Percentiles rank a stretch among this genome's conserved stretches.
These are phyloP conservation scores for Exophiala dermatitidis DNA, from an alignment of 2,329 filamentous ascomycete genomes.

Conservation along the genomic window DNA sequence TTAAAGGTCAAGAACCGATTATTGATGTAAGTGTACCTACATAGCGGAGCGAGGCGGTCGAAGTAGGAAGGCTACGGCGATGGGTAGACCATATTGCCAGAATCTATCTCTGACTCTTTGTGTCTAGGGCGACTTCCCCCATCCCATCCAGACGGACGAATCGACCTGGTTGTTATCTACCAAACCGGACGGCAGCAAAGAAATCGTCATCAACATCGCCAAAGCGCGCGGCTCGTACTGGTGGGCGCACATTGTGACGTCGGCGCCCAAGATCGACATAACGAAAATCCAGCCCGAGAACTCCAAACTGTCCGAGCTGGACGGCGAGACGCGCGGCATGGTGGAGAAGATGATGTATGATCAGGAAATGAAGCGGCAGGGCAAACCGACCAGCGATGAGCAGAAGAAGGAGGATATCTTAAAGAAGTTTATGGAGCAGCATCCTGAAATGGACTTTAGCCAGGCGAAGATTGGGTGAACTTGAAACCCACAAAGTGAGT, in stretches of 20 bases:
- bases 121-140: conserved; percentile 70
- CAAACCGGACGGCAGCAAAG: conserved; percentile 55
- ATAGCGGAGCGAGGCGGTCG: not conserved
- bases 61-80: not conserved
- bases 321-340: conserved; percentile 91
- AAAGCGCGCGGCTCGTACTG: conserved; percentile 97
- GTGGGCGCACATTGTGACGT: conserved; percentile 88
- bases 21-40: conserved; percentile 56
- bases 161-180: conserved; percentile 87
- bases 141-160: conserved; percentile 73
- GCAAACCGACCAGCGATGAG: conserved; percentile 84
- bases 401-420: conserved; percentile 90
- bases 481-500: not conserved
- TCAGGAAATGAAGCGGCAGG: conserved; percentile 91
- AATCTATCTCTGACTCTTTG: not conserved
- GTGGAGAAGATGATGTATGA: conserved; percentile 99
- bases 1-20: conserved; percentile 83
- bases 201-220: conserved; percentile 82
- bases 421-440: conserved; percentile 81
- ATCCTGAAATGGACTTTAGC: conserved; percentile 64
- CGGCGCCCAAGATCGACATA: conserved; percentile 86
- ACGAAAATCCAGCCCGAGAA: conserved; percentile 91
- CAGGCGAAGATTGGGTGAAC: conserved; percentile 54
- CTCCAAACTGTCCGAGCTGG: conserved; percentile 82
- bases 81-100: too few relatives aligned